Evolutionary conservation across 2,329 filamentous ascomycete species (phyloP), one percentile per base, ranked within the genome.

Genomic region (Monosporascus ibericus): DNA sequence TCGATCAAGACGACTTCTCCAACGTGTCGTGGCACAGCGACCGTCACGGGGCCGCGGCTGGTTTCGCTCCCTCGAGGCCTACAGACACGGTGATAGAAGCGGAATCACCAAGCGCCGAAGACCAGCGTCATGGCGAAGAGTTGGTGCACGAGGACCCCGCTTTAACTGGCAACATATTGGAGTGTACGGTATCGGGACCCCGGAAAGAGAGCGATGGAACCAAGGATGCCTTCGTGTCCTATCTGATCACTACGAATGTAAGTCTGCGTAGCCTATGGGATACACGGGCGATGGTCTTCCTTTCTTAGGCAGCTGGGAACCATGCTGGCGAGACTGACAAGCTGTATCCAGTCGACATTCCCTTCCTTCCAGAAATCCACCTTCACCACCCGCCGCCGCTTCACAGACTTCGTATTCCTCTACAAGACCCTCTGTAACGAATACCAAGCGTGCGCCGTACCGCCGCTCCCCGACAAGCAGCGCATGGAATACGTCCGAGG

Each of bases 401-500:
- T 96, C 73, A 97, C 92, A 62, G 94, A 99, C 74, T 99, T 99
- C 68, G 87, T 95, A 61, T 99, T 96, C 69, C 84, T 99, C 57
- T 96, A 90, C 75, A 96, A 95, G 72, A 86, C 89, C 34, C 84
- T 99, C 49, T 85, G 80, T 58, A 86, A 85, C 67, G 92, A 96
- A 69, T 97, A 90, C 64, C 90, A 91, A 54, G 89, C 90, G 74
- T 90, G 88, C 70, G 94, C 94, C 47, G 90, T 99, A 3, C 94
- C 94, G 30, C 94, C 94, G 47, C 78, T 99, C 50, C 94, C 94
- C 50, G 94, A 97, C 73, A 99, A 97, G 78, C 92, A 97, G 77
- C 95, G 95, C 73, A 96, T 99, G 89, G 91, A 96, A 67, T 97
- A 97, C 67, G 94, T 97, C 49, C 88, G 92, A 37, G 94, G 94